Conservation (phyloP, 495 filamentous ascomycete genomes). For the Aspergillus hancockii region DNA sequence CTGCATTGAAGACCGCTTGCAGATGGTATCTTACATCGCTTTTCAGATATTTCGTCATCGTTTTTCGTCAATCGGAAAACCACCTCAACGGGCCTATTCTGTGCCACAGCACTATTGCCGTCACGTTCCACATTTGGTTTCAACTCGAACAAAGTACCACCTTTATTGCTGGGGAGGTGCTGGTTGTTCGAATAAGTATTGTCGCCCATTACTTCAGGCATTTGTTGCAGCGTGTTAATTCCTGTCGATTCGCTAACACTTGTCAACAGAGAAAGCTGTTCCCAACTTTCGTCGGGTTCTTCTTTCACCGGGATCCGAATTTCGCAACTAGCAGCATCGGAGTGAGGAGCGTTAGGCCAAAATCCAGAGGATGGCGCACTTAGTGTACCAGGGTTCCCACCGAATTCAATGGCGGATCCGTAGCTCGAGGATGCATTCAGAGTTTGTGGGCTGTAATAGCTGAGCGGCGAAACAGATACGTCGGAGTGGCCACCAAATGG, state of each 20-base stretch:
- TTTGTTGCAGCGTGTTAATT: background rate
- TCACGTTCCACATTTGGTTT: constrained; percentile 4
- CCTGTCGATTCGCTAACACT: background rate
- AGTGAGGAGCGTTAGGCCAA: constrained; percentile 29
- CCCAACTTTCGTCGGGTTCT: constrained; percentile 19
- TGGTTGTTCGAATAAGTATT: background rate
- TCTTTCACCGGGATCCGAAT: constrained; percentile 13
- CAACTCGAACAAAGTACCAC: constrained; percentile 1
- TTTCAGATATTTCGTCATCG: constrained; percentile 11
- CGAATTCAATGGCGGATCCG: constrained; percentile 22
- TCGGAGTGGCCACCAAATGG: constrained; percentile 20
- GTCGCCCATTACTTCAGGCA: background rate
- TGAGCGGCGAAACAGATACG: constrained; percentile 26
- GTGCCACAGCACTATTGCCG: background rate
- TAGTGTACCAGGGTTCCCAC: constrained; percentile 13
- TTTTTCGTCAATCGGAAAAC: constrained; percentile 17
- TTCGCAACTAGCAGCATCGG: constrained; percentile 20
- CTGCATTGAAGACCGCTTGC: constrained; percentile 66
- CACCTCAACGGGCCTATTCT: constrained; percentile 10
- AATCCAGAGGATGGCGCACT: constrained; percentile 9
- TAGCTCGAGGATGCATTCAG: constrained; percentile 31
- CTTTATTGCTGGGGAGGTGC: background rate
- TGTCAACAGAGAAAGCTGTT: constrained; percentile 7
- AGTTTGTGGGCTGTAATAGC: constrained; percentile 25
- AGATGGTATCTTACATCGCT: constrained; percentile 17